Base-by-base conservation (phyloP, 148 eudicot genomes). In the Vaccinium vitisidaea region DNA sequence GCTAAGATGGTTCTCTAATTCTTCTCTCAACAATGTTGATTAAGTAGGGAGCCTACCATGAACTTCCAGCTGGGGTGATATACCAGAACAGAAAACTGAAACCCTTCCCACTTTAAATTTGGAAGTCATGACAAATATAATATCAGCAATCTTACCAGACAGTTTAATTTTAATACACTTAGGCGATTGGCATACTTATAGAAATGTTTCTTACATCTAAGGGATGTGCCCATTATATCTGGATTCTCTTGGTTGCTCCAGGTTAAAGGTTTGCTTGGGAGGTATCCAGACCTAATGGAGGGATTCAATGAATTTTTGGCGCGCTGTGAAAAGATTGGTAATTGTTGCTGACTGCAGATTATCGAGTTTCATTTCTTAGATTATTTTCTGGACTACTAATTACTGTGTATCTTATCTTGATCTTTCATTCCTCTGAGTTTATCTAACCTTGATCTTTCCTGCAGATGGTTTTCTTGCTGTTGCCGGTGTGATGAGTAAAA, bases 311-410 rank as follows among this genome's bases (percentile, higher is more conserved):
- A 90, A 58, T 87, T 90, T 79, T 77, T 92, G 69, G 79, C 88
- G 10, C 89, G 85, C 58, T 36, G 83, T 87, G 91, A 88, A 85
- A 89, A 85, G 84, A 88, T 76, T 74, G 93, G 95, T 93, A 91
- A 86, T 39, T 15, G 71, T 77, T 58, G 32, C 55, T 58, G 54
- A 73, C 79, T 84, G 19, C 55, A 65, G 32, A 13, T 63, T 55
- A 63, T 81, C 32, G 23, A 46, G 21, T 13, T 81, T 48, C 69
- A 61, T 43, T 78, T 39, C 48, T 80, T 80, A 14, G 46, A 75
- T 32, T 30, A 43, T 15, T 80, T 59, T 80, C 65, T 9, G 25
- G 27, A 69, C 39, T 27, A 78, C 49, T 79, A 15, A 67, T 79
- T 79, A 32, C 25, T 30, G 55, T 13, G 13, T 75, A 59, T 83